Base-by-base conservation (phyloP, 371 early-diverging fungal genomes). In the Lichtheimia corymbifera region DNA sequence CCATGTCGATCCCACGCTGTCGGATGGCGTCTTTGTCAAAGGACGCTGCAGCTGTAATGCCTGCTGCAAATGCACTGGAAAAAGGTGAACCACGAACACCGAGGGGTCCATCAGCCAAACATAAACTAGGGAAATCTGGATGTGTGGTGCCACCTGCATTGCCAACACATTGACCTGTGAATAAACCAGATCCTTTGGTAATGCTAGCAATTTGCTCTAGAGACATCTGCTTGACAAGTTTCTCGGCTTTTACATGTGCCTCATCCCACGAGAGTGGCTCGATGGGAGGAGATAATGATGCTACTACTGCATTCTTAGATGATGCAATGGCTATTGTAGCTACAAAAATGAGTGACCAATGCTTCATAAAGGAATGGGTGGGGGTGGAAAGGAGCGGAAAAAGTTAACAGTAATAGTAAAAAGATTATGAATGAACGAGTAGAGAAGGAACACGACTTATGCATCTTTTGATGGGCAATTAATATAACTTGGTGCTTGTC, bases 101-200 rank as follows among this genome's bases (percentile, higher is more conserved):
- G 4, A 77, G 56, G n/a, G 85, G 86, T 4, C 77, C 67, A 69
- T 86, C 84, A 58, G 83, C 82, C 13, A 81, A 59, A 58, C 80
- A 82, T 11, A 79, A 18, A 58, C 81, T 80, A 20, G 80, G 79
- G 63, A 86, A 88, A 45, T 74, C 66, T 25, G 84, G 77, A 15
- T 63, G 58, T 6, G 67, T 53, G 2, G 74, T 61, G 1, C 68
- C 6, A 2, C 55, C 59, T 1, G 74, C 77, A 63, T 83, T 83
- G 2, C 87, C 88, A 1, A 83, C 81, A 55, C 83, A 82, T 1
- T 62, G 67, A 4, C 68, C 74, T 11, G 53, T 53, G 24, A 40
- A 42, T 70, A 70, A 71, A 12, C 83, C 83, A 14, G 69, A 25
- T 17, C 88, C 86, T 11, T 78, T 79, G 0, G 53, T 61, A 13